A percentile compares a stretch with the other conserved stretches of the same genome.
These are phyloP conservation scores for Mortierella sp. DNA, from an alignment of 371 early-diverging fungal genomes.

Conservation along the genomic window DNA sequence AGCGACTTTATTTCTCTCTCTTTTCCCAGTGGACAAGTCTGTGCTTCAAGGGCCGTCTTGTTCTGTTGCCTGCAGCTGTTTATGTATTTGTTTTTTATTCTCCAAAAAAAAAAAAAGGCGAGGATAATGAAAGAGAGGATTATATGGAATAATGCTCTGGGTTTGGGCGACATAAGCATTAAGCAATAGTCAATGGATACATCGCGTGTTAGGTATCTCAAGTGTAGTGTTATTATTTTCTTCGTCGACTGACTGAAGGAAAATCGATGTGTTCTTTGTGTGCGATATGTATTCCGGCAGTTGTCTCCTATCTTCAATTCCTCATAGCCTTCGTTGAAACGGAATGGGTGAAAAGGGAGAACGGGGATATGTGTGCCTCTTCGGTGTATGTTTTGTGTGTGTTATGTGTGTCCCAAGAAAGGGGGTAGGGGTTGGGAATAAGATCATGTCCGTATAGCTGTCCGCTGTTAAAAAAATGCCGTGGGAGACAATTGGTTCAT, in stretches of 20 bases:
- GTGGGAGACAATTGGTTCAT: no score
- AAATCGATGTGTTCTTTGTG: not conserved
- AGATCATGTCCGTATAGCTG: no score
- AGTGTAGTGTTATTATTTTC: not conserved
- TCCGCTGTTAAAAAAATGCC: no score
- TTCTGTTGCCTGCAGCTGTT: no score
- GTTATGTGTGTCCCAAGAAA: not conserved
- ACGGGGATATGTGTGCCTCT: no score
- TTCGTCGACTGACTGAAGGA: not conserved
- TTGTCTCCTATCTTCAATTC: slow-evolving; percentile 14
- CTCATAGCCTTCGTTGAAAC: slow-evolving; percentile 19
- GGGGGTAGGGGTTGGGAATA: slow-evolving; percentile 35
- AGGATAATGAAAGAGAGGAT: not conserved
- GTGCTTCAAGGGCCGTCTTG: no score
- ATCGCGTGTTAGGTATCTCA: not conserved
- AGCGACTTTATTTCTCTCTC: not conserved
- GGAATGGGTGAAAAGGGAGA: slow-evolving; percentile 7
- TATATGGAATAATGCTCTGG: no score
- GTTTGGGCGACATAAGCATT: no score
- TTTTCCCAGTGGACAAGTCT: no score
- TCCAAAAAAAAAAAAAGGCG: not conserved
- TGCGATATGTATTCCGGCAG: slow-evolving; percentile 5
- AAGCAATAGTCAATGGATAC: no score
- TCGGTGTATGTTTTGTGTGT: not conserved
- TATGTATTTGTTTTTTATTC: no score